phyloP scores from a whole-genome alignment of 352 stramenopile species.

The Globisporangium middletonii region DNA sequence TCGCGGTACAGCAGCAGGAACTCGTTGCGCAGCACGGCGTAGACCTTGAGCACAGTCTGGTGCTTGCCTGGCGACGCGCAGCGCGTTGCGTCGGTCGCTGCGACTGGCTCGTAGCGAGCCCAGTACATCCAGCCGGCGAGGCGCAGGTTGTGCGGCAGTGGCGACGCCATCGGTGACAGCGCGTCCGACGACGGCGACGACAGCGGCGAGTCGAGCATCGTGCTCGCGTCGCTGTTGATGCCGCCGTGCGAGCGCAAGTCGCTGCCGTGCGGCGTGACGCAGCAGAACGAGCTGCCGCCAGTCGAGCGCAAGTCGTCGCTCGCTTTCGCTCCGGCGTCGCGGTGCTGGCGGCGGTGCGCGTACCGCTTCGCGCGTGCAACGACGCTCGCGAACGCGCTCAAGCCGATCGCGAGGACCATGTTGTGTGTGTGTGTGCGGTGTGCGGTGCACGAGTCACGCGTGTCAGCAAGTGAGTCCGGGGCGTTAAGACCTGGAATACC shows the following conservation, averaged over 20 bases:
- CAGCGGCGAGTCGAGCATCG: conserved; percentile 4
- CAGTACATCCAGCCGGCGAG: conserved; percentile 42
- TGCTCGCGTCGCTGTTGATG: conserved; percentile 5
- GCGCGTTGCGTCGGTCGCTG: not conserved
- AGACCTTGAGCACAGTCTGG: conserved; percentile 35
- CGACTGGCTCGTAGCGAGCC: conserved; percentile 17
- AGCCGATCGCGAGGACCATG: conserved; percentile 16
- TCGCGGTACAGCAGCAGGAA: conserved; percentile 38
- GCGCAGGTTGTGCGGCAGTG: conserved; percentile 16
- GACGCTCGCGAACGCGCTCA: conserved; percentile 6
- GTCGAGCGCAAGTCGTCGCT: conserved; percentile 3
- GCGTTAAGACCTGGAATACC: not conserved
- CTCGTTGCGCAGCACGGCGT: conserved; percentile 34
- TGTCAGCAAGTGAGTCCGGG: not conserved
- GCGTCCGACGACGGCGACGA: not conserved
- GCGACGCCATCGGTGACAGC: conserved; percentile 1
- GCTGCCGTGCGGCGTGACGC: not conserved
- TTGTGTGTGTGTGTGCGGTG: not conserved
- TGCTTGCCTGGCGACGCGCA: conserved; percentile 3
- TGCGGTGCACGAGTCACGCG: not conserved
- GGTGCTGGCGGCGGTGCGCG: not conserved
- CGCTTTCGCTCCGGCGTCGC: not conserved
- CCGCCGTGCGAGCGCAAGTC: not conserved
- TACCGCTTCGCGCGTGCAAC: conserved; percentile 6
- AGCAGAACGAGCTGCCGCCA: conserved; percentile 3